Evolutionary conservation across 2,329 filamentous ascomycete species (phyloP).

Genomic region (Aspergillus sp.): DNA sequence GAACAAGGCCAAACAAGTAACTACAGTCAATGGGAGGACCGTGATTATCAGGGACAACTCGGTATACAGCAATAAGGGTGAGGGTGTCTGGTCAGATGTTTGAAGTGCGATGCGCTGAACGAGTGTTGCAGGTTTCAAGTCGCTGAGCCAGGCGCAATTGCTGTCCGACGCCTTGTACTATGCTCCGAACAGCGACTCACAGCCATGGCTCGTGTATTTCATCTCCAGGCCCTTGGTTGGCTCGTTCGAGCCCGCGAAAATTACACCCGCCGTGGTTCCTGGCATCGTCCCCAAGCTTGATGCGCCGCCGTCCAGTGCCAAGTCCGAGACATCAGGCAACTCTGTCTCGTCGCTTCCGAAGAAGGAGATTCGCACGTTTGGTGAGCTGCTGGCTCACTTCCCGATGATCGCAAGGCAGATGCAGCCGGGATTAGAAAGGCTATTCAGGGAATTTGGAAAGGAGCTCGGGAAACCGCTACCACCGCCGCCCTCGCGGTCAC

Average conservation of each 20-base stretch:
- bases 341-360: constrained; percentile 58
- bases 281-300: constrained; percentile 42
- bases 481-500: constrained; percentile 62
- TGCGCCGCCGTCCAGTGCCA: constrained; percentile 27
- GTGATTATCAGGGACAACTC: constrained; percentile 92
- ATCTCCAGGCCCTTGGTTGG: constrained; percentile 89
- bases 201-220: constrained; percentile 96
- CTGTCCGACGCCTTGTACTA: constrained; percentile 86
- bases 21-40: constrained; percentile 88
- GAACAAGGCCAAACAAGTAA: constrained; percentile 92
- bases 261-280: constrained; percentile 66
- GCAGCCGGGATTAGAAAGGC: constrained; percentile 84
- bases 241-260: constrained; percentile 74
- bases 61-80: constrained; percentile 96
- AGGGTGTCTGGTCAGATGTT: constrained; percentile 20
- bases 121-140: constrained; percentile 75
- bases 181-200: constrained; percentile 82
- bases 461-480: constrained; percentile 85
- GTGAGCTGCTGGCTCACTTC: constrained; percentile 86
- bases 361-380: constrained; percentile 89
- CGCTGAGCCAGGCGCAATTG: constrained; percentile 84
- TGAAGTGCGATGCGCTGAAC: constrained; percentile 23
- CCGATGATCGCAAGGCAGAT: constrained; percentile 96
- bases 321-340: constrained; percentile 42
- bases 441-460: constrained; percentile 86